Base-by-base conservation (phyloP, 2,329 filamentous ascomycete species). In the Hymenoscyphus salicellus region DNA sequence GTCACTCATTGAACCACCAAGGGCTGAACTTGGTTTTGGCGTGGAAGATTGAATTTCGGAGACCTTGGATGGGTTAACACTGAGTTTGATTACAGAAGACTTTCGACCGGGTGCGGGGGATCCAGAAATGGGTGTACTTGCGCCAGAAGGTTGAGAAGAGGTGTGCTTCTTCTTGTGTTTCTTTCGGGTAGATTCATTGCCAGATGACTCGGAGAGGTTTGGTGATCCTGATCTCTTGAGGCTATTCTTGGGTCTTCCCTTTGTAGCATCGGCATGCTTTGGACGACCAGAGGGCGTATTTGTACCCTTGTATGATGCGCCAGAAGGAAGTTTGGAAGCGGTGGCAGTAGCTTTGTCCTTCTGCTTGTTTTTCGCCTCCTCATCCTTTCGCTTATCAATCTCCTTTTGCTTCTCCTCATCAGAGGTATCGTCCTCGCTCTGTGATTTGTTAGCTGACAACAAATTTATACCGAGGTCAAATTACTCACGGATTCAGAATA, bases 161-260 rank as follows among this genome's bases (percentile, higher is more conserved):
- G 78, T 77, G 67, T 86, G 84, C 75, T 89, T 90, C 79, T 89
- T 91, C 74, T 90, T 86, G 75, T 84, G 86, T 80, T 91, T 92
- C 79, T 95, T 93, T 69, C 90, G 89, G 28, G 88, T 86, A 0
- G 91, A 94, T 76, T 98, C 94, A 71, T 93, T 96, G 61, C 92
- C 94, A 75, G 92, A 96, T 10, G 92, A 92, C 75, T 98, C 94
- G 0, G 75, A 97, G 36, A 91, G 83, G 69, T 93, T 90, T 2
- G 93, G 92, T 17, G 93, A 97, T 20, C 93, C 92, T 36, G 91
- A 85, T 33, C 94, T 88, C 79, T 97, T 97, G 61, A 94, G 84
- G 36, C 86, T 88, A 71, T 78, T 77, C 36, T 84, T 74, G 3
- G 75, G 73, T 41, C 17, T 33, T 68, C 83, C 83, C 72, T 84